Evolutionary conservation across 83 land plant genomes (phyloP), one percentile per base, ranked within the genome.

Genomic region (Picea abies): DNA sequence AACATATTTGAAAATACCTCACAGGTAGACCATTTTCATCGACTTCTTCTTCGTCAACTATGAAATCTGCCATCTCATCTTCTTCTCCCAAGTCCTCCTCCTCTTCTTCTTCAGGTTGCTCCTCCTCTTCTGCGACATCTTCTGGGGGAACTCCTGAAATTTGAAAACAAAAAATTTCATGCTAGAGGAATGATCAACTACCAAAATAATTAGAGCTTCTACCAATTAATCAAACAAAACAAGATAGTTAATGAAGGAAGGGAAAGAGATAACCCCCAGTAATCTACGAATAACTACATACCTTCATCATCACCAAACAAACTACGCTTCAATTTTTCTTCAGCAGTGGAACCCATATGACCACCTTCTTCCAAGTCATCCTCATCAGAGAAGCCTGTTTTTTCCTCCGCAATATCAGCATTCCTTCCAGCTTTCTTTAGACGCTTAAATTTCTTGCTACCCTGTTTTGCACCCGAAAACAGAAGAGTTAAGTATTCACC

Each of bases 41-140:
- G 16, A 89, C 85, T 76, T 93, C 97, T 80, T 96, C 99, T 79
- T 95, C 98, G 60, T 95, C 98, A 15, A 97, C 99, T 80, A 97
- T 97, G 64, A 97, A 97, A 85, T 97, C 99, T 17, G 95, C 95
- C 99, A 97, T 95, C 79, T 97, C 99, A 90, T 97, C 98, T 67
- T 95, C 98, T 26, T 93, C 98, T 20, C 93, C 95, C 80, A 93
- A 82, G 62, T 86, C 89, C 64, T 89, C 96, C 5, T 71, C 94
- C 80, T 91, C 94, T 29, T 91, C 93, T 76, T 88, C 98, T 62
- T 89, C 89, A 73, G 82, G 87, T n/a, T 65, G 84, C 14, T 83
- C 85, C 61, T 94, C 93, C 63, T 96, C 98, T 76, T 90, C 96
- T 66, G 82, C 91, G 73, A 92, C 90, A 83, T 97, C 99, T 76